phyloP scores from a whole-genome alignment of 176 grass and related monocot species.

The Chrysopogon serrulatus region DNA sequence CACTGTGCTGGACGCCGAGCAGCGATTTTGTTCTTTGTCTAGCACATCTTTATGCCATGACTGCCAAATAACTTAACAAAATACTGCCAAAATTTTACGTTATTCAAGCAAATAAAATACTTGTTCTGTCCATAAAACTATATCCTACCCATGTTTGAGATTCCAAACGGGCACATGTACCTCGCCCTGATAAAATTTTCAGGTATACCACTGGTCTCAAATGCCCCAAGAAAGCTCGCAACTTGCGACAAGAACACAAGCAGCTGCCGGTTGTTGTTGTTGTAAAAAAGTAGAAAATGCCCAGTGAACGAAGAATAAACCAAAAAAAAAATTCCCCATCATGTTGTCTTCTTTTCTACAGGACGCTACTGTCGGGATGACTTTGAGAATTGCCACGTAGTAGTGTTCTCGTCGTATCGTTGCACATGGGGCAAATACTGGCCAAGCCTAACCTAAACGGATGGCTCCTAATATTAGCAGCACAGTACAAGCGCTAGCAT shows the following conservation, averaged over 20 bases:
- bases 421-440: conserved; percentile 25
- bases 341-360: not conserved
- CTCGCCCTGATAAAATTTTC: not conserved
- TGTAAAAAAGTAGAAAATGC: too few relatives aligned
- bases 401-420: not conserved
- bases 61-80: not conserved
- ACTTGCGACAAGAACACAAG: not conserved
- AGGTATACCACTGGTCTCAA: not conserved
- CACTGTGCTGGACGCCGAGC: not conserved
- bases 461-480: not conserved
- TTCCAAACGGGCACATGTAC: not conserved
- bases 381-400: not conserved
- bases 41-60: not conserved
- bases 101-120: not conserved
- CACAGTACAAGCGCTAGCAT: not conserved
- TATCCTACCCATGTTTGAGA: not conserved
- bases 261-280: too few relatives aligned
- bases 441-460: not conserved
- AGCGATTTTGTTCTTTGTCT: not conserved
- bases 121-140: not conserved
- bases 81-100: not conserved
- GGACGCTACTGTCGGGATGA: not conserved
- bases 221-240: not conserved
- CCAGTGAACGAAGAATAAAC: not conserved
- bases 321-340: not conserved